Conservation (phyloP, 345 rosid species). For the Salix exigua region DNA sequence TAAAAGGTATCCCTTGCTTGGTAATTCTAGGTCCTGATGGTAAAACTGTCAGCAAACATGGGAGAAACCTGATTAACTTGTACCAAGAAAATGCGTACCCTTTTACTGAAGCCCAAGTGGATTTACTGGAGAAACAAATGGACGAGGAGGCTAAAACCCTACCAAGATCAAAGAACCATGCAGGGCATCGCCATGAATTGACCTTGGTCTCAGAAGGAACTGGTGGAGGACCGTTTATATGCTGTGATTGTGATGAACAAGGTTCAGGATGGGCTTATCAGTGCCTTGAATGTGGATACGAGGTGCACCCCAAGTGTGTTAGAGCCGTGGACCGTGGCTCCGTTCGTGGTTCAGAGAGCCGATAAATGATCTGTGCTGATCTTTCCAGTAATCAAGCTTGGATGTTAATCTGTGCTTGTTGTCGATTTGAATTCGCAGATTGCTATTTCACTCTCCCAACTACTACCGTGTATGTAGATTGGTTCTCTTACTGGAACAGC, state of each 20-base stretch:
- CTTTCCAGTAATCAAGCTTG: neutral
- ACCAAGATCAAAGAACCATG: conserved; percentile 39
- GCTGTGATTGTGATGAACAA: conserved; percentile 63
- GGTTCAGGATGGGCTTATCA: conserved; percentile 66
- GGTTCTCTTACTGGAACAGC: neutral
- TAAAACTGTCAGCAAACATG: conserved; percentile 50
- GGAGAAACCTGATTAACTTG: conserved; percentile 47
- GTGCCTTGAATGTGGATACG: conserved; percentile 65
- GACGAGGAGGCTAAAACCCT: conserved; percentile 48
- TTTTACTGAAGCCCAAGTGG: conserved; percentile 44
- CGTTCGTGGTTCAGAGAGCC: neutral
- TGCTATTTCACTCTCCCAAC: too few relatives aligned
- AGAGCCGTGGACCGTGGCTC: conserved; percentile 19
- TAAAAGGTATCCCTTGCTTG: conserved; percentile 49
- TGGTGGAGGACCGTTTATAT: conserved; percentile 59
- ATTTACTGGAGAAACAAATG: conserved; percentile 37
- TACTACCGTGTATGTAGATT: neutral
- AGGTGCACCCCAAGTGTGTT: conserved; percentile 59
- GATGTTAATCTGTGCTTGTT: neutral
- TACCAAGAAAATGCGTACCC: conserved; percentile 54
- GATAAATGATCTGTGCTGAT: neutral
- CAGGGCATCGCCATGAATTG: conserved; percentile 52
- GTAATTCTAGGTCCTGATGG: conserved; percentile 57
- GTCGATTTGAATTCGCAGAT: neutral
- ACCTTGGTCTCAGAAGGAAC: conserved; percentile 50